Conservation (phyloP, 805 yeast species). For the Yamadazyma tumulicola region DNA sequence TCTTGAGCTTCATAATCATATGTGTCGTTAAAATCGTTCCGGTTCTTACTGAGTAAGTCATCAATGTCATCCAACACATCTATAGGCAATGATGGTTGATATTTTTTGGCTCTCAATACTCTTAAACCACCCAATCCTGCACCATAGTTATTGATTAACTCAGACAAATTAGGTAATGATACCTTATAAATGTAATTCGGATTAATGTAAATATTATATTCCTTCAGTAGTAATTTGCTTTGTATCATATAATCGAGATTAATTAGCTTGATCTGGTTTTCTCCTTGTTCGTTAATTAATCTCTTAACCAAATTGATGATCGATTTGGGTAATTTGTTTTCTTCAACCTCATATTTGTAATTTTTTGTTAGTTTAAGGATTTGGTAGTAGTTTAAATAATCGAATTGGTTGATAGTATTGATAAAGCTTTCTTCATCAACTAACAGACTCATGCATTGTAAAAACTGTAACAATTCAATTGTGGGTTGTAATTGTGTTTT, state of each 20-base stretch:
- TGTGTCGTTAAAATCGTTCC: conserved; percentile 28
- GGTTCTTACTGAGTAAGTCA: conserved; percentile 42
- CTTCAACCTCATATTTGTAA: conserved; percentile 83
- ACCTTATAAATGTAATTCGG: conserved; percentile 52
- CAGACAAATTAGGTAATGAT: conserved; percentile 68
- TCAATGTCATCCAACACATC: conserved; percentile 70
- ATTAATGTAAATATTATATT: conserved; percentile 47
- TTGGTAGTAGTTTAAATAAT: conserved; percentile 63
- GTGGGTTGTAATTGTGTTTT: conserved; percentile 66
- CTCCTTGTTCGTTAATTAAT: conserved; percentile 36
- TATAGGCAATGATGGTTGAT: conserved; percentile 71
- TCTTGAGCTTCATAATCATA: conserved; percentile 22
- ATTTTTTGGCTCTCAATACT: conserved; percentile 48
- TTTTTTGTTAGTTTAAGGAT: conserved; percentile 65
- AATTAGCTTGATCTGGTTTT: conserved; percentile 24
- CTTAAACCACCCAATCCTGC: conserved; percentile 66
- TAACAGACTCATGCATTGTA: conserved; percentile 78
- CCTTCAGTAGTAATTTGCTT: conserved; percentile 36
- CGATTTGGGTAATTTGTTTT: conserved; percentile 54
- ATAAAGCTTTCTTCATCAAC: conserved; percentile 61
- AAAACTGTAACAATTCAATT: conserved; percentile 81
- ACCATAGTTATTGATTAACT: conserved; percentile 73
- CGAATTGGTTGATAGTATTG: conserved; percentile 50
- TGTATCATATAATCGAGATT: conserved; percentile 39
- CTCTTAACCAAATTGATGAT: conserved; percentile 25